Evolutionary conservation across 345 rosid species (phyloP), one percentile per base, ranked within the genome.

Genomic region (Citrus inodora): DNA sequence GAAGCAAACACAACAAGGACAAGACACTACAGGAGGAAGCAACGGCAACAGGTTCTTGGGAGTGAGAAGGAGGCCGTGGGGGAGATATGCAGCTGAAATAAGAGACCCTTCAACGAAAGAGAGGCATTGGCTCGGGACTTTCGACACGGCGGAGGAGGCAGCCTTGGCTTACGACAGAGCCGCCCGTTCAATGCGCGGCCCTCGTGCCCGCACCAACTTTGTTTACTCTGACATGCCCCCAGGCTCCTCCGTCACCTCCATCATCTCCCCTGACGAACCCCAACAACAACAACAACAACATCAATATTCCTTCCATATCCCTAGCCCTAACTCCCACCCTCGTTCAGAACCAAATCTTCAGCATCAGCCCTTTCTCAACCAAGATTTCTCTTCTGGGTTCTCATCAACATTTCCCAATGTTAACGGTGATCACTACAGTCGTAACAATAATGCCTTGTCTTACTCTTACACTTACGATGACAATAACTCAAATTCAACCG

Each of bases 111-210:
- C 90, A 19, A 91, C 97, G 33, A 93, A 93, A 74, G 92, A 93
- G 80, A 89, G 95, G 80, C 97, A 90, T 82, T 93, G 97, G 97
- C 88, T 93, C 3, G 95, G 97, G 21, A 93, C 97, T 40, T 91
- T 93, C 38, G 97, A 93, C 82, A 92, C 95, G 0, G 95, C 97
- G 0, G 92, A 91, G 78, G 95, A 92, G 78, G 97, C 97, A 6
- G 97, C 95, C 51, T 78, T 93, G 86, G 97, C 95, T 58, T 93
- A 93, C 56, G 93, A 93, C 86, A 84, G 91, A 77, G 94, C 97
- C 2, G 93, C 97, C 40, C 82, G 94, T 74, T 87, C 94, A 78
- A 90, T 93, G 92, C 93, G 97, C 1, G 97, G 95, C 32, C 77
- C 90, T 6, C 87, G 85, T 0, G 92, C 95, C 27, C 90, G 97